phyloP scores from a whole-genome alignment of 257 asterid species.

The Eucommia ulmoides region DNA sequence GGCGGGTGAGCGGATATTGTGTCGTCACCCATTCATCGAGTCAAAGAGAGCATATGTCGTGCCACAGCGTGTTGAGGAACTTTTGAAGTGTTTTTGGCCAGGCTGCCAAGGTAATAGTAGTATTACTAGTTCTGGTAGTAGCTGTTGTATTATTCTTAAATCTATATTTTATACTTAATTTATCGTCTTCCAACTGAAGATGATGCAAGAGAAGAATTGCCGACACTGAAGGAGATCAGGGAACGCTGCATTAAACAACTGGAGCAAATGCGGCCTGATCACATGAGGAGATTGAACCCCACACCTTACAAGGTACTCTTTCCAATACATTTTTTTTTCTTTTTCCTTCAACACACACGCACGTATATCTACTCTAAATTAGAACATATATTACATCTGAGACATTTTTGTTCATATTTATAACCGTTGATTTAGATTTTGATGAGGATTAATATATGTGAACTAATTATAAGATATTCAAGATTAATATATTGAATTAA shows the following conservation, averaged over 20 bases:
- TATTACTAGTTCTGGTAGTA: no score
- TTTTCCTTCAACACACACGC: no score
- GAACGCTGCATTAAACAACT: constrained; percentile 66
- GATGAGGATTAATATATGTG: no score
- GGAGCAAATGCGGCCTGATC: constrained; percentile 83
- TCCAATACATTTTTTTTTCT: not conserved
- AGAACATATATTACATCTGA: no score
- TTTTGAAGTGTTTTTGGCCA: constrained; percentile 82
- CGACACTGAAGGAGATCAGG: constrained; percentile 46
- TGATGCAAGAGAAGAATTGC: constrained; percentile 55
- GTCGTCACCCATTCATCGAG: constrained; percentile 90
- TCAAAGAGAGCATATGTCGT: constrained; percentile 91
- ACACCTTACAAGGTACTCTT: constrained; percentile 87
- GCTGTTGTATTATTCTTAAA: no score
- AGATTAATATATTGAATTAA: no score
- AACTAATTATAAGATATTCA: no score
- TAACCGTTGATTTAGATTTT: no score
- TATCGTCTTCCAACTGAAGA: constrained; percentile 26
- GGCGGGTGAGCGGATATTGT: constrained; percentile 72
- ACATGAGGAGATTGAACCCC: constrained; percentile 96
- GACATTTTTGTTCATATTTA: no score
- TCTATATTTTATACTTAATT: no score
- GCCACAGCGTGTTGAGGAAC: constrained; percentile 86
- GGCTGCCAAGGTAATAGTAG: constrained; percentile 54
- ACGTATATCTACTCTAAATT: no score